These are phyloP conservation scores for Rossbeevera mucosa DNA, from an alignment of 768 basidiomycete species.

Conservation along the genomic window DNA sequence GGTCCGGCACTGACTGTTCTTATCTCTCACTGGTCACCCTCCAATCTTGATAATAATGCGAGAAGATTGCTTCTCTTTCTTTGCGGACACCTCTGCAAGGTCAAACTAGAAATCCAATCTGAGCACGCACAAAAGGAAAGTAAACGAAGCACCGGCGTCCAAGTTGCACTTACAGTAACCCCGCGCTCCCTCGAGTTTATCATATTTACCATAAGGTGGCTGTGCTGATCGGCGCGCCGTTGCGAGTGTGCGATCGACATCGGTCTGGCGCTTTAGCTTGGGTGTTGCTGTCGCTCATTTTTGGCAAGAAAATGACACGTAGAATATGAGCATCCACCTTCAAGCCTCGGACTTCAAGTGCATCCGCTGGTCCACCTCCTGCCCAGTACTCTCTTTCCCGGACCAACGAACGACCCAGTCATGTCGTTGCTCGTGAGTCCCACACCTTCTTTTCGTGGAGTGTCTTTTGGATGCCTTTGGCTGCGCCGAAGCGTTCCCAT, in stretches of 20 bases:
- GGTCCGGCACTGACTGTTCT: too few relatives aligned
- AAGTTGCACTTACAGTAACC: slow-evolving; percentile 92
- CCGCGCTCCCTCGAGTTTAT: slow-evolving; percentile 84
- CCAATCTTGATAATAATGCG: slow-evolving; percentile 72
- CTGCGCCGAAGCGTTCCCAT: slow-evolving; percentile 93
- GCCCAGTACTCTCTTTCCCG: slow-evolving; percentile 80
- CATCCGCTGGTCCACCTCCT: slow-evolving; percentile 86
- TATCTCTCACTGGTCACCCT: too few relatives aligned
- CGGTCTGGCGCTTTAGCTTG: slow-evolving; percentile 62
- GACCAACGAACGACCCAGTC: slow-evolving; percentile 91
- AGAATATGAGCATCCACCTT: too few relatives aligned
- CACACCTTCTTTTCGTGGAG: slow-evolving; percentile 76
- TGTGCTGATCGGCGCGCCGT: slow-evolving; percentile 76
- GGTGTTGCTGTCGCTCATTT: slow-evolving; percentile 72
- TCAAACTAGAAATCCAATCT: slow-evolving; percentile 65
- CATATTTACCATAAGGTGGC: slow-evolving; percentile 96
- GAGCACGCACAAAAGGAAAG: not conserved
- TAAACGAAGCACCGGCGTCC: slow-evolving; percentile 37
- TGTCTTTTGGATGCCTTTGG: slow-evolving; percentile 87
- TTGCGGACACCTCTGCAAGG: slow-evolving; percentile 62
- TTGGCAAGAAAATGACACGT: too few relatives aligned
- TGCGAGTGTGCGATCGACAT: slow-evolving; percentile 74
- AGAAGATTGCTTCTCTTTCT: slow-evolving; percentile 69
- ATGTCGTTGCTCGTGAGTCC: slow-evolving; percentile 94
- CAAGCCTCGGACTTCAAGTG: too few relatives aligned